Conservation (phyloP, 257 asterid species). For the Lithospermum erythrorhizon region DNA sequence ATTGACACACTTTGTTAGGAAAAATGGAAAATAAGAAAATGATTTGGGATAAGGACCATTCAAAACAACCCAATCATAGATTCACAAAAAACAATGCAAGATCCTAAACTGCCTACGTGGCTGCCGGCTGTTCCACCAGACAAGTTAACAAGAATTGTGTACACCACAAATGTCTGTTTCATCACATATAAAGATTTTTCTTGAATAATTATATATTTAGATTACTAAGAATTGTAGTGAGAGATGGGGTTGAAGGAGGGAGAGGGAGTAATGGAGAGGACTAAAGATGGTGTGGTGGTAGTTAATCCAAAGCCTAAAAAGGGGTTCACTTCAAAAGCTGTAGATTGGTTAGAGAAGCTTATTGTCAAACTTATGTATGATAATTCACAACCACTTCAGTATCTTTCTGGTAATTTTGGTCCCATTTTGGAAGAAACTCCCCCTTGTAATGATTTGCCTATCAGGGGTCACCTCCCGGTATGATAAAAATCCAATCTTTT, state of each 20-base stretch:
- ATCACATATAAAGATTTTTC: no score
- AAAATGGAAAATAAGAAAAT: no score
- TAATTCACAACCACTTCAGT: constrained; percentile 54
- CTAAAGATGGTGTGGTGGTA: constrained; percentile 33
- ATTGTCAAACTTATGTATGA: constrained; percentile 64
- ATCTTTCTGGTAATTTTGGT: constrained; percentile 72
- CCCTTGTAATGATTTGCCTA: constrained; percentile 56
- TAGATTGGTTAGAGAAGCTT: constrained; percentile 68
- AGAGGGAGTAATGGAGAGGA: constrained; percentile 18
- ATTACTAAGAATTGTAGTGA: not conserved
- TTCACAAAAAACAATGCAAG: not conserved
- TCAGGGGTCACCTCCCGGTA: constrained; percentile 73
- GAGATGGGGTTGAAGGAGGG: no score
- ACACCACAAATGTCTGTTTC: no score
- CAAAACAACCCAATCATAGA: not conserved
- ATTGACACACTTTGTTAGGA: no score
- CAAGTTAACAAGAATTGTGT: not conserved
- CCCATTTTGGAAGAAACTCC: constrained; percentile 69
- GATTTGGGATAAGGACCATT: no score
- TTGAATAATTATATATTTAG: no score
- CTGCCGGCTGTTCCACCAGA: not conserved
- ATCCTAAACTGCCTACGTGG: not conserved
- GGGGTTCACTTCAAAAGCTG: constrained; percentile 51
- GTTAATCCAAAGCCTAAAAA: constrained; percentile 69
- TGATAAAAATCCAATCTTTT: constrained; percentile 14